Conservation (phyloP, 352 stramenopile species). For the Phytophthora sp. region DNA sequence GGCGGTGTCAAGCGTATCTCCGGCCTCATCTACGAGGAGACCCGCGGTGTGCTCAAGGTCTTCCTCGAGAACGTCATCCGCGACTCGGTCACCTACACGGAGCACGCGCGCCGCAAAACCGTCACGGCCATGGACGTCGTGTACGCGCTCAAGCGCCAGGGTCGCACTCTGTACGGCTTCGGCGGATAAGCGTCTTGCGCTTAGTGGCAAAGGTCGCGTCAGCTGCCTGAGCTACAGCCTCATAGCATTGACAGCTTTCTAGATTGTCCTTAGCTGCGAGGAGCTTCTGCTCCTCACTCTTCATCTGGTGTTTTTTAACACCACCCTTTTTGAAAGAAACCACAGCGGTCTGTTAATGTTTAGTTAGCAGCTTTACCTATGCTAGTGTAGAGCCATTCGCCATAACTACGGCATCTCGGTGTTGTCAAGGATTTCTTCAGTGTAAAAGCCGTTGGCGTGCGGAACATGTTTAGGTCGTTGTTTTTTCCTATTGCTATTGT, state of each 20-base stretch:
- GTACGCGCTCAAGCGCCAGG: no score
- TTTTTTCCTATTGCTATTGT: no score
- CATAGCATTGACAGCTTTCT: background rate
- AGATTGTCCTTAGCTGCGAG: slow-evolving; percentile 4
- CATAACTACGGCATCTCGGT: no score
- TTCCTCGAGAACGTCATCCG: slow-evolving; percentile 99
- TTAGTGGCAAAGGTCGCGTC: slow-evolving; percentile 70
- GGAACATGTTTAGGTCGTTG: no score
- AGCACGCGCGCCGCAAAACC: slow-evolving; percentile 96
- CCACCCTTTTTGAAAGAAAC: slow-evolving; percentile 39
- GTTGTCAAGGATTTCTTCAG: no score
- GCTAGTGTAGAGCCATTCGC: no score
- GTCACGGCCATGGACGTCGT: slow-evolving; percentile 98
- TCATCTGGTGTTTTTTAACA: slow-evolving; percentile 57
- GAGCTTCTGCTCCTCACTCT: slow-evolving; percentile 6
- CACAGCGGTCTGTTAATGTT: background rate
- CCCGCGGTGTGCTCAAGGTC: slow-evolving; percentile 97
- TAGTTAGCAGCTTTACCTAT: no score
- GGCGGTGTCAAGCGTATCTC: slow-evolving; percentile 98
- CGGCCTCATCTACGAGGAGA: slow-evolving; percentile 99
- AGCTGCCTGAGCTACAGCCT: slow-evolving; percentile 27
- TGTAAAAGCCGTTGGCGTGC: no score
- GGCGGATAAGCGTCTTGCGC: slow-evolving; percentile 62
- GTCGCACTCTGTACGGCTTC: slow-evolving; percentile 95
- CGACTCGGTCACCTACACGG: slow-evolving; percentile 95